Conservation (phyloP, 108 stramenopile genomes). For the Schizochytrium sp. region DNA sequence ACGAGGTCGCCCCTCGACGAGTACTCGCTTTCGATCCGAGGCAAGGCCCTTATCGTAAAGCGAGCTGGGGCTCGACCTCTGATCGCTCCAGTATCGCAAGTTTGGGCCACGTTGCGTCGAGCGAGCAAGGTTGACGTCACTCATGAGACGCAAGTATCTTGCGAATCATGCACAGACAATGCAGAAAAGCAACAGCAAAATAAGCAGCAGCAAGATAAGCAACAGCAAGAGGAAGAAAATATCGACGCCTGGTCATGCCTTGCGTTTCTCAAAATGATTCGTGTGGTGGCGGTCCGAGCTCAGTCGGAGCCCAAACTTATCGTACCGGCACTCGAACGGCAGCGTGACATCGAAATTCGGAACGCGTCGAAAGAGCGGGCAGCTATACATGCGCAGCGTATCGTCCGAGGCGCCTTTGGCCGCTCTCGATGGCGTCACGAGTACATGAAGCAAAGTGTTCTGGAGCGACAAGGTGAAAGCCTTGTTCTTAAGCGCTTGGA, state of each 20-base stretch:
- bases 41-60: not conserved
- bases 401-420: not conserved
- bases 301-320: not conserved
- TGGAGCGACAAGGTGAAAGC: not conserved
- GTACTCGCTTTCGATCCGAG: not conserved
- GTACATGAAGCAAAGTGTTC: not conserved
- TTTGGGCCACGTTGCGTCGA: not conserved
- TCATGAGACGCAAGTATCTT: not conserved
- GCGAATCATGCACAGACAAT: not conserved
- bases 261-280: not conserved
- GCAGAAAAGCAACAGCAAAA: not conserved
- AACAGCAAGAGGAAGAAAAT: not conserved
- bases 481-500: not conserved
- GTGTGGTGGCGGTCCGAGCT: not conserved
- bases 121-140: not conserved
- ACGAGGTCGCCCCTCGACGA: not conserved
- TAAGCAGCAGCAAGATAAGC: not conserved
- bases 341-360: not conserved
- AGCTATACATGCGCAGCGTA: not conserved
- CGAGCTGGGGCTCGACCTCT: not conserved
- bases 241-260: not conserved
- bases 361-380: not conserved
- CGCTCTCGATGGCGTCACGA: not conserved
- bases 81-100: not conserved
- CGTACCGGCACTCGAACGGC: not conserved